phyloP scores from a whole-genome alignment of 371 early-diverging fungal species.

The Rhizopus stolonifer region DNA sequence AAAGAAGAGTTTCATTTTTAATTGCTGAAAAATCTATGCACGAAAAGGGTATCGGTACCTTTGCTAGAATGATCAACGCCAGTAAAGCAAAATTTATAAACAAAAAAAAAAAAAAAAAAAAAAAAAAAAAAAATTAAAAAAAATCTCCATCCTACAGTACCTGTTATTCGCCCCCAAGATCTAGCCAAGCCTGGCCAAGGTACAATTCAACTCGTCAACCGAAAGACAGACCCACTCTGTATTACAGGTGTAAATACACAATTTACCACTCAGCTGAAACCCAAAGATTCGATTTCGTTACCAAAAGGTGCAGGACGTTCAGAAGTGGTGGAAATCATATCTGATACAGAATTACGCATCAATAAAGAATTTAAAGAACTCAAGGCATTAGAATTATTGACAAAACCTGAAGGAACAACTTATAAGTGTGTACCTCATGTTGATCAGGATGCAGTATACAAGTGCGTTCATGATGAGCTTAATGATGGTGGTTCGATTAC shows the following conservation, averaged over 20 bases:
- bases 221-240: conserved; percentile 60
- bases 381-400: conserved; percentile 59
- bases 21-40: conserved; percentile 87
- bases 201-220: conserved; percentile 59
- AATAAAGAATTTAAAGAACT: conserved; percentile 69
- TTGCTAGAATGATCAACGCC: conserved; percentile 67
- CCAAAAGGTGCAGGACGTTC: conserved; percentile 59
- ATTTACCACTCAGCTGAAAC: conserved; percentile 67
- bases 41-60: conserved; percentile 74
- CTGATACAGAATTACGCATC: conserved; percentile 76
- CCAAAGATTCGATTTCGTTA: conserved; percentile 59
- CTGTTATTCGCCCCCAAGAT: conserved; percentile 91
- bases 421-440: conserved; percentile 82
- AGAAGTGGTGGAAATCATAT: conserved; percentile 72
- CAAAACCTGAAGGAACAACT: conserved; percentile 51
- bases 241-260: conserved; percentile 66
- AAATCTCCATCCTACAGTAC: no score
- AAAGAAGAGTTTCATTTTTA: conserved; percentile 77
- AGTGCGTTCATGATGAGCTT: conserved; percentile 74
- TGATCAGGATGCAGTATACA: conserved; percentile 83
- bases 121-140: no score
- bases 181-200: conserved; percentile 70
- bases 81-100: no score
- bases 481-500: conserved; percentile 81
- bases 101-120: no score